phyloP scores from a whole-genome alignment of 805 yeast species.

The Candida loeiensis region DNA sequence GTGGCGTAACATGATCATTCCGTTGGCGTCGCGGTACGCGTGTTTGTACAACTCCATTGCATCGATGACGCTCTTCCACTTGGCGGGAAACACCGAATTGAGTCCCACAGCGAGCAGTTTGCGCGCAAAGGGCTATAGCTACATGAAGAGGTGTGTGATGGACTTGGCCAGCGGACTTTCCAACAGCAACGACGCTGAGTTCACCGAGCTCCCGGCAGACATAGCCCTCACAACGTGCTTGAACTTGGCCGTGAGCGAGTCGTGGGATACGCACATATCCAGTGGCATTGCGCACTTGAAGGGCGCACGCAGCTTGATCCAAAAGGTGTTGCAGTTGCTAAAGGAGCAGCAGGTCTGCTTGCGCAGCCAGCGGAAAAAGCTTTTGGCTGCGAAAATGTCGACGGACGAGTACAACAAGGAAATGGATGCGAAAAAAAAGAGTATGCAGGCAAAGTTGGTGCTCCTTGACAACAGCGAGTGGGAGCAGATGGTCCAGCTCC shows the following conservation, averaged over 20 bases:
- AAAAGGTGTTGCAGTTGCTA: slow-evolving; percentile 37
- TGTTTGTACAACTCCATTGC: slow-evolving; percentile 61
- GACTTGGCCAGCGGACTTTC: slow-evolving; percentile 57
- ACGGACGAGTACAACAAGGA: slow-evolving; percentile 6
- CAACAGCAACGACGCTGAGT: slow-evolving; percentile 16
- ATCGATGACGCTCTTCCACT: slow-evolving; percentile 64
- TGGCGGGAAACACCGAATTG: slow-evolving; percentile 34
- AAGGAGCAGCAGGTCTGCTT: slow-evolving; percentile 21
- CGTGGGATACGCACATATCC: slow-evolving; percentile 65
- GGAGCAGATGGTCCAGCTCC: slow-evolving; percentile 21
- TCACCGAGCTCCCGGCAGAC: slow-evolving; percentile 48
- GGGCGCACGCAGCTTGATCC: slow-evolving; percentile 62
- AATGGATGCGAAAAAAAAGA: slow-evolving; percentile 7
- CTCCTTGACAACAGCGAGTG: slow-evolving; percentile 32
- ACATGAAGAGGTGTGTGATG: slow-evolving; percentile 58
- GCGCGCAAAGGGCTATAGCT: slow-evolving; percentile 48
- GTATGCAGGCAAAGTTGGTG: slow-evolving; percentile 24
- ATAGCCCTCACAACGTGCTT: slow-evolving; percentile 65
- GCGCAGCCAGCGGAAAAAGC: slow-evolving; percentile 12
- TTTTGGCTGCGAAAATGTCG: slow-evolving; percentile 11
- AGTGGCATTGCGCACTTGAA: slow-evolving; percentile 67
- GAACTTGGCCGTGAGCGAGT: slow-evolving; percentile 60
- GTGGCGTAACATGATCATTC: slow-evolving; percentile 57
- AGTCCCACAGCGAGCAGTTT: slow-evolving; percentile 43
- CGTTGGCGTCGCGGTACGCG: slow-evolving; percentile 52